Evolutionary conservation across 352 stramenopile species (phyloP), one percentile per base, ranked within the genome.

Genomic region (Thraustochytrium striatum): DNA sequence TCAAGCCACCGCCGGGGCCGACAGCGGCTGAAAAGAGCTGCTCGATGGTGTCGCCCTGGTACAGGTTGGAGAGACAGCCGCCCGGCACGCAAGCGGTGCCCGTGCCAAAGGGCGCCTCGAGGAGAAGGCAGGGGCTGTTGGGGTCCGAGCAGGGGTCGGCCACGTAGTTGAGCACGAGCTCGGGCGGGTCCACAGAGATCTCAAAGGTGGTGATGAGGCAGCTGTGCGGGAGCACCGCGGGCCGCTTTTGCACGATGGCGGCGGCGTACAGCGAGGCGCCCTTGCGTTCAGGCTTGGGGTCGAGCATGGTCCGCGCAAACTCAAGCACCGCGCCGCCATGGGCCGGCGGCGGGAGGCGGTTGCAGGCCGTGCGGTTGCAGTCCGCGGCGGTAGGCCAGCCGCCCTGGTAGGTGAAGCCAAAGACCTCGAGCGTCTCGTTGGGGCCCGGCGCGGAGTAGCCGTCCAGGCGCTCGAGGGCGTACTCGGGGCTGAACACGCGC

Each of bases 11-110:
- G n/a, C n/a, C 69, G 19, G 69, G 3, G 25, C 55, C 55, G 55
- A 62, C 9, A 11, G 50, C 69, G 21, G 50, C n/a, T 9, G 55
- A 30, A 50, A 79, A n/a, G 3, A 69, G 35, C 30, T 19, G 21
- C 0, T 39, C 47, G 41, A 81, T 79, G 21, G 41, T 11, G 32
- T 78, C 58, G 11, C 19, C 33, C 13, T 58, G 33, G 30, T 61
- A 61, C 30, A 81, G 47, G 41, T 81, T 81, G 0, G 72, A 81
- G 30, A 50, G 59, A 30, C 72, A 81, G 2, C 72, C 72, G 16
- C 38, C 72, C 9, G 72, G 61, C 0, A 81, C n/a, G 43, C 72
- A 81, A 8, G 43, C 53, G 43, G n/a, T 21, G 7, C 11, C 52
- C 5, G n/a, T 38, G 61, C 81, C 16, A 35, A 82, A 38, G 19